Conservation (phyloP, 2,329 filamentous ascomycete genomes). For the Trichoderma sp. region DNA sequence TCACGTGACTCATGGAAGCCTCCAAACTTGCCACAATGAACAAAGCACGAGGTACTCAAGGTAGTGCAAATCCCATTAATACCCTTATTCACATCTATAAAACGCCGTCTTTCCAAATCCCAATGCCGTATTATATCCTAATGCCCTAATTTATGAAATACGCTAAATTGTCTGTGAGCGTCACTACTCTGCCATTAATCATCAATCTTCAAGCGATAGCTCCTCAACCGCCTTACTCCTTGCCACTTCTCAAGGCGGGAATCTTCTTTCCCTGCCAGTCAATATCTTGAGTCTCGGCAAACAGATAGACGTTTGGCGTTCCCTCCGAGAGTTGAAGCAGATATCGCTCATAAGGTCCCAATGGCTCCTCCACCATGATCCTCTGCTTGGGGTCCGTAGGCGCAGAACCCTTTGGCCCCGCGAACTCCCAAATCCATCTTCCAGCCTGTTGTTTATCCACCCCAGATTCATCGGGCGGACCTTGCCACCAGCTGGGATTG, state of each 20-base stretch:
- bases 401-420: slow-evolving; percentile 42
- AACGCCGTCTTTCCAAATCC: background rate
- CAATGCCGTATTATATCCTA: background rate
- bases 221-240: background rate
- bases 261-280: slow-evolving; percentile 17
- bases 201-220: background rate
- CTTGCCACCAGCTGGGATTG: slow-evolving; percentile 35
- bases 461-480: slow-evolving; percentile 27
- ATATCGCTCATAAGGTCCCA: slow-evolving; percentile 53
- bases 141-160: background rate
- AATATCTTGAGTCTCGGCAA: slow-evolving; percentile 31
- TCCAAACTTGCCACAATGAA: background rate
- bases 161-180: background rate
- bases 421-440: slow-evolving; percentile 56
- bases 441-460: slow-evolving; percentile 28
- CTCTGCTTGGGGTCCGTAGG: slow-evolving; percentile 40
- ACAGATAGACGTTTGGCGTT: slow-evolving; percentile 43
- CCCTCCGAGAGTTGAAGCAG: slow-evolving; percentile 46
- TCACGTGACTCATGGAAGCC: background rate
- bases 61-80: background rate
- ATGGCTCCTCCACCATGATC: slow-evolving; percentile 51
- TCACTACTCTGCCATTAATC: background rate
- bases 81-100: background rate
- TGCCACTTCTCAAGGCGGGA: background rate
- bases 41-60: background rate